These are phyloP conservation scores for Cymbopogon flexuosus DNA, from an alignment of 202 grass and related monocot genomes.

Conservation along the genomic window DNA sequence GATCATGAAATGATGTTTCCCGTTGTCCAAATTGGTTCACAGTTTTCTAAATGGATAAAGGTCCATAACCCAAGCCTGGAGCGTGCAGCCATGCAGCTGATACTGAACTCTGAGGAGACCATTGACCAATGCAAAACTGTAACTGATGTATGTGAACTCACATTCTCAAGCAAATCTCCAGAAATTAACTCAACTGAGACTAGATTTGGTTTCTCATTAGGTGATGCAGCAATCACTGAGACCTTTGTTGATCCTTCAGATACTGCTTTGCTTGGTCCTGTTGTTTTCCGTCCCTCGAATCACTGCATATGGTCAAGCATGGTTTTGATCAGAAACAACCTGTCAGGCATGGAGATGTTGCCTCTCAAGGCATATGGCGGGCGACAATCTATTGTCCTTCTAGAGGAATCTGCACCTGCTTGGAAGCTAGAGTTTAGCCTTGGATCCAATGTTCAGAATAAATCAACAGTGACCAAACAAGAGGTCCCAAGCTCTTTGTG, in stretches of 20 bases:
- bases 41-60: conserved; percentile 63
- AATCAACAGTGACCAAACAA: conserved; percentile 35
- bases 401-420: conserved; percentile 72
- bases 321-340: conserved; percentile 74
- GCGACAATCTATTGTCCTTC: conserved; percentile 60
- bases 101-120: conserved; percentile 74
- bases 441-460: conserved; percentile 37
- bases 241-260: conserved; percentile 53
- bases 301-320: conserved; percentile 82
- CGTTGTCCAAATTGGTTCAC: conserved; percentile 76
- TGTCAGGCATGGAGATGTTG: conserved; percentile 77
- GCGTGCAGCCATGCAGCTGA: conserved; percentile 58
- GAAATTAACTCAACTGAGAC: conserved; percentile 63
- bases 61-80: conserved; percentile 67
- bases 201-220: conserved; percentile 87
- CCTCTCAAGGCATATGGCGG: conserved; percentile 72
- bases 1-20: conserved; percentile 64
- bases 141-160: conserved; percentile 56
- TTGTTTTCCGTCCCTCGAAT: conserved; percentile 87
- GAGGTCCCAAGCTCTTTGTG: conserved; percentile 46
- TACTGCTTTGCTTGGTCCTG: conserved; percentile 64
- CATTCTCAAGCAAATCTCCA: conserved; percentile 69
- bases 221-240: conserved; percentile 56
- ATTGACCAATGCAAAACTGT: conserved; percentile 70
- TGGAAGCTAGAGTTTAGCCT: conserved; percentile 87